Percentiles rank a stretch among this genome's conserved stretches.
Evolutionary conservation across 176 grass and related monocot species (phyloP).

Genomic region (Oryza australiensis): DNA sequence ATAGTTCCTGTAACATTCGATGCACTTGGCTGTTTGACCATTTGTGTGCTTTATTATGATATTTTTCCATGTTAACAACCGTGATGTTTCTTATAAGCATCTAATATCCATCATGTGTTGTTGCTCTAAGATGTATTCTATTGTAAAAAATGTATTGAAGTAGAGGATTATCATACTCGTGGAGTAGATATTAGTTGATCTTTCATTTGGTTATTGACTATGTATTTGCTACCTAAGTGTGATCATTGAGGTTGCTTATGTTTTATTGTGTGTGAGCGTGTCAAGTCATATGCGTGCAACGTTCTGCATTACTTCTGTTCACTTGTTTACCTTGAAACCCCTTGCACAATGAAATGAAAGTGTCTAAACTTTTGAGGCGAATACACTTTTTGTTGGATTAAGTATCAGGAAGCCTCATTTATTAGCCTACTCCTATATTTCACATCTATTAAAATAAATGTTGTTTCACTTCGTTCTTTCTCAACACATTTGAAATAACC

Average conservation of each 20-base stretch:
- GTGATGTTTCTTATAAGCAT: background rate
- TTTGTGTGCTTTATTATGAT: background rate
- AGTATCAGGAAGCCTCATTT: background rate
- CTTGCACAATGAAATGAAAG: conserved; percentile 5
- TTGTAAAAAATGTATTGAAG: background rate
- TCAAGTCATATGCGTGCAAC: no score
- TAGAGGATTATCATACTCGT: background rate
- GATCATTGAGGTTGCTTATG: no score
- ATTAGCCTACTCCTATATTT: background rate
- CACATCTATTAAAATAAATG: background rate
- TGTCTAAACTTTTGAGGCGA: conserved; percentile 24
- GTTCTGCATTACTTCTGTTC: conserved; percentile 21
- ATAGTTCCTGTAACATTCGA: background rate
- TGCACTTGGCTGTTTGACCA: background rate
- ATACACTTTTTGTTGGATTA: conserved; percentile 3
- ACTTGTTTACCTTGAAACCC: background rate
- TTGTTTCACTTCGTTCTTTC: background rate
- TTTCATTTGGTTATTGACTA: background rate
- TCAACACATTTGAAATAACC: background rate
- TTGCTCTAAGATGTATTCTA: background rate
- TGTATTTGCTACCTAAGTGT: no score
- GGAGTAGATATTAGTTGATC: background rate
- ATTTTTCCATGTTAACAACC: background rate
- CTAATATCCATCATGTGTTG: background rate
- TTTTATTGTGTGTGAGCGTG: no score